phyloP scores from a whole-genome alignment of 2,329 filamentous ascomycete genomes.

The Beauveria medogensis region DNA sequence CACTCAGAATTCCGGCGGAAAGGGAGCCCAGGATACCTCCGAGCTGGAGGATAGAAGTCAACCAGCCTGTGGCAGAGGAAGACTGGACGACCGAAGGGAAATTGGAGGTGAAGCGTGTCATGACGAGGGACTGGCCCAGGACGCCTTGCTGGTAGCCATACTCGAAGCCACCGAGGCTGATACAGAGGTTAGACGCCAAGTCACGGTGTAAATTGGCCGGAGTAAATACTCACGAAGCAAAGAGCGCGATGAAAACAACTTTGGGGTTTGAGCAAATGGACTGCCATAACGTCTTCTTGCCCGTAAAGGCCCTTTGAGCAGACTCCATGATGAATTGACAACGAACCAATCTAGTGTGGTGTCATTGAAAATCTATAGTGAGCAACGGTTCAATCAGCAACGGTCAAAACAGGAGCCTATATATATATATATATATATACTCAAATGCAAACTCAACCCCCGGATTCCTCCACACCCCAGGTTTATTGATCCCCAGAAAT shows the following conservation, averaged over 20 bases:
- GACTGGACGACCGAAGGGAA: constrained; percentile 40
- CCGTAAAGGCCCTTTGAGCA: constrained; percentile 11
- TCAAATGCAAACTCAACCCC: neutral
- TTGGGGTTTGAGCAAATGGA: constrained; percentile 28
- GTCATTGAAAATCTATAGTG: neutral
- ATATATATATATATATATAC: neutral
- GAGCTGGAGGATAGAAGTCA: constrained; percentile 42
- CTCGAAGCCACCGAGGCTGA: constrained; percentile 41
- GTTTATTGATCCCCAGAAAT: constrained; percentile 4
- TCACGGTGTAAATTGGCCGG: neutral
- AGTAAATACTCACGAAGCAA: constrained; percentile 26
- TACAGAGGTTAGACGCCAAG: neutral
- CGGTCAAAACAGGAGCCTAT: constrained; percentile 7
- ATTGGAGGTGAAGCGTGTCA: constrained; percentile 40
- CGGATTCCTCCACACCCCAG: constrained; percentile 10
- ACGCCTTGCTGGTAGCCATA: constrained; percentile 50
- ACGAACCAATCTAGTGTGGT: neutral
- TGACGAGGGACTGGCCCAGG: constrained; percentile 44
- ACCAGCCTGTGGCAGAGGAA: constrained; percentile 40
- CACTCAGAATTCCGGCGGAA: constrained; percentile 37
- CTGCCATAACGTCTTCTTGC: constrained; percentile 19
- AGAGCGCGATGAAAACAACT: constrained; percentile 31
- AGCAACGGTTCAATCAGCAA: neutral
- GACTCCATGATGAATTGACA: constrained; percentile 11
- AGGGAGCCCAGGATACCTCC: constrained; percentile 42